These are phyloP conservation scores for Echium plantagineum DNA, from an alignment of 257 asterid species.

Conservation along the genomic window DNA sequence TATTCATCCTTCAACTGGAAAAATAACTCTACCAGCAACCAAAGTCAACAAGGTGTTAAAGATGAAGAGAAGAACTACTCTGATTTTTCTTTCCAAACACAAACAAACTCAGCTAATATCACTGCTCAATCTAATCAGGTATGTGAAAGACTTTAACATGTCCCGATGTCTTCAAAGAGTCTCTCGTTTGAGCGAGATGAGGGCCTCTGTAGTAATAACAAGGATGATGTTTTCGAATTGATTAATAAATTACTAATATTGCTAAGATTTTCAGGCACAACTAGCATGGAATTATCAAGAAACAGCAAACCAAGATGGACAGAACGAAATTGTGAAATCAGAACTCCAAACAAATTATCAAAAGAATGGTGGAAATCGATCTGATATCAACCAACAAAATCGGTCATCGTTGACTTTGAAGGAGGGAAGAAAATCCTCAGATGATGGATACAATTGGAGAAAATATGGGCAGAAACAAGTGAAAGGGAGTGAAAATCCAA, in stretches of 20 bases:
- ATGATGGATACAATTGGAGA: conserved; percentile 88
- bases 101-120: conserved; percentile 10
- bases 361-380: neutral
- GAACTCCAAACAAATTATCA: conserved; percentile 16
- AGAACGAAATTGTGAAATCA: conserved; percentile 14
- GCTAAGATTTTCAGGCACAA: conserved; percentile 24
- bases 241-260: neutral
- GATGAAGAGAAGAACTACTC: conserved; percentile 29
- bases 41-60: conserved; percentile 23
- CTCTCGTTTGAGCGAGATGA: too few relatives aligned
- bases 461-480: conserved; percentile 90
- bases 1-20: conserved; percentile 43
- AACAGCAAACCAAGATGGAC: conserved; percentile 19
- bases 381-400: conserved; percentile 21
- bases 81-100: conserved; percentile 61
- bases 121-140: conserved; percentile 2
- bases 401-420: conserved; percentile 22
- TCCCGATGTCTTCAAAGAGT: too few relatives aligned
- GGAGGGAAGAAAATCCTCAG: conserved; percentile 29
- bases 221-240: too few relatives aligned
- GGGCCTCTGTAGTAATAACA: too few relatives aligned
- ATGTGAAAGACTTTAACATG: neutral
- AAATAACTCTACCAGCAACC: conserved; percentile 15
- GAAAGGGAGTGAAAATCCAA: conserved; percentile 81
- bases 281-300: conserved; percentile 36